Evolutionary conservation across 1,284 basidiomycete genomes (phyloP).

Genomic region (Pseudozyma sp.): DNA sequence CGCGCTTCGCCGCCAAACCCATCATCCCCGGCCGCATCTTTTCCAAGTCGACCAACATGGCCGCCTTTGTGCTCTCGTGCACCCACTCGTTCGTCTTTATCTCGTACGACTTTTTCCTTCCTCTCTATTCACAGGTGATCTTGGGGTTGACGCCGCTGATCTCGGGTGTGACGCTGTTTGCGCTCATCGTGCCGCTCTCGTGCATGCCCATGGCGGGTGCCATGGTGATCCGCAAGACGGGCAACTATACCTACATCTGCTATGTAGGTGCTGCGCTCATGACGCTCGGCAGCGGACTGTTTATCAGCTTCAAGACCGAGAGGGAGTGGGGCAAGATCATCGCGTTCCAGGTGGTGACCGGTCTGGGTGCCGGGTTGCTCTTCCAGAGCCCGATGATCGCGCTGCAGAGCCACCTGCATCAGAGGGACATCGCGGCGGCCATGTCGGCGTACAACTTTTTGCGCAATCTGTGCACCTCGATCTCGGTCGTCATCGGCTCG

Average conservation of each 20-base stretch:
- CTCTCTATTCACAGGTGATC: slow-evolving; percentile 13
- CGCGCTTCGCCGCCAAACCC: slow-evolving; percentile 8
- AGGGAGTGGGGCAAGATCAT: slow-evolving; percentile 14
- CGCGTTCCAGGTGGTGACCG: slow-evolving; percentile 5
- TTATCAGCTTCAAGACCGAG: slow-evolving; percentile 15
- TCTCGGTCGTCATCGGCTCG: slow-evolving; percentile 11
- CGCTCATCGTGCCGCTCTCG: slow-evolving; percentile 8
- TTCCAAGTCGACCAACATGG: slow-evolving; percentile 11
- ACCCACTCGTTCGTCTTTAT: slow-evolving; percentile 5
- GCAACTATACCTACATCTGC: slow-evolving; percentile 7
- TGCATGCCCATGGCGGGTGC: slow-evolving; percentile 9
- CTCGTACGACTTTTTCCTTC: slow-evolving; percentile 14
- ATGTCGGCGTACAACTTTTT: slow-evolving; percentile 13
- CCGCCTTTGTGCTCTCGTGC: slow-evolving; percentile 6
- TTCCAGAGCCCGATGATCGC: slow-evolving; percentile 14
- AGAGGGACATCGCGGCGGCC: slow-evolving; percentile 9
- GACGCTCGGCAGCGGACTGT: slow-evolving; percentile 12
- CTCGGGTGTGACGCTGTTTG: slow-evolving; percentile 11
- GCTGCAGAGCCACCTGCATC: slow-evolving; percentile 5
- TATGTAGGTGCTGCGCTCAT: slow-evolving; percentile 2
- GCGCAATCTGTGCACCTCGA: slow-evolving; percentile 11
- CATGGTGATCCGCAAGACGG: slow-evolving; percentile 10
- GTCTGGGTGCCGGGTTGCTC: slow-evolving; percentile 5
- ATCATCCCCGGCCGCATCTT: slow-evolving; percentile 13
- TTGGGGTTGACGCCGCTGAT: slow-evolving; percentile 5